Evolutionary conservation across 2,329 filamentous ascomycete genomes (phyloP).

Genomic region (Leptographium galeiforme): DNA sequence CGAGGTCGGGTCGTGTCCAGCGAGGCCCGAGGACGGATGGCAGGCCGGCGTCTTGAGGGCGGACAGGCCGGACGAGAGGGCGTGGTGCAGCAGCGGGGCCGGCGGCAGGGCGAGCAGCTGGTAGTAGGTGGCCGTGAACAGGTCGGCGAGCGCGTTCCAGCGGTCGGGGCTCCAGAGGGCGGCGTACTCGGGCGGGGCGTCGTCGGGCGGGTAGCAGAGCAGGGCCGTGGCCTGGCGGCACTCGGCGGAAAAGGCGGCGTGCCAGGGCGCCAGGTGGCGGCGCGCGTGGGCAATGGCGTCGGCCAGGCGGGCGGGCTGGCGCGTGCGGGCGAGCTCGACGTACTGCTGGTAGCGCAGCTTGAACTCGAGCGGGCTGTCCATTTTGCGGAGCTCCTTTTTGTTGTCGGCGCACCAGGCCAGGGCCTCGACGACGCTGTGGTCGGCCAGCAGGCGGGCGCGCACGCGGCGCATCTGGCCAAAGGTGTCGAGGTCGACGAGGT

Average conservation of each 20-base stretch:
- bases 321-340: slow-evolving; percentile 71
- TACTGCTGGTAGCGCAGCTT: slow-evolving; percentile 90
- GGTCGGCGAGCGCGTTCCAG: slow-evolving; percentile 62
- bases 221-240: slow-evolving; percentile 66
- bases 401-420: slow-evolving; percentile 88
- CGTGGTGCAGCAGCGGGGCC: slow-evolving; percentile 76
- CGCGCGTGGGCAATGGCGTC: slow-evolving; percentile 74
- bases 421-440: slow-evolving; percentile 62
- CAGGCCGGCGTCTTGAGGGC: slow-evolving; percentile 93
- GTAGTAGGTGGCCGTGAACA: slow-evolving; percentile 81
- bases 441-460: slow-evolving; percentile 50
- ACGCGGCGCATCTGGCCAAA: slow-evolving; percentile 75
- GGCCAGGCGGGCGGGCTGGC: slow-evolving; percentile 47
- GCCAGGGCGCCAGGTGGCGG: slow-evolving; percentile 63
- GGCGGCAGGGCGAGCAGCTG: slow-evolving; percentile 70
- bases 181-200: slow-evolving; percentile 28
- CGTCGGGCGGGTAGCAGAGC: slow-evolving; percentile 55
- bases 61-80: slow-evolving; percentile 79
- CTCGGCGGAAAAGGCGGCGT: slow-evolving; percentile 52
- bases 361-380: slow-evolving; percentile 81
- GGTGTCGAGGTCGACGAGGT: slow-evolving; percentile 77
- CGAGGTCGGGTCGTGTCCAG: neutral
- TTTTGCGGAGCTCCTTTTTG: slow-evolving; percentile 81
- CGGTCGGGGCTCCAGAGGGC: slow-evolving; percentile 59
- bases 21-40: slow-evolving; percentile 45